Percentiles rank a stretch among this genome's conserved stretches.
Conservation (phyloP, 495 filamentous ascomycete species). For the Penicillium macrosclerotiorum region DNA sequence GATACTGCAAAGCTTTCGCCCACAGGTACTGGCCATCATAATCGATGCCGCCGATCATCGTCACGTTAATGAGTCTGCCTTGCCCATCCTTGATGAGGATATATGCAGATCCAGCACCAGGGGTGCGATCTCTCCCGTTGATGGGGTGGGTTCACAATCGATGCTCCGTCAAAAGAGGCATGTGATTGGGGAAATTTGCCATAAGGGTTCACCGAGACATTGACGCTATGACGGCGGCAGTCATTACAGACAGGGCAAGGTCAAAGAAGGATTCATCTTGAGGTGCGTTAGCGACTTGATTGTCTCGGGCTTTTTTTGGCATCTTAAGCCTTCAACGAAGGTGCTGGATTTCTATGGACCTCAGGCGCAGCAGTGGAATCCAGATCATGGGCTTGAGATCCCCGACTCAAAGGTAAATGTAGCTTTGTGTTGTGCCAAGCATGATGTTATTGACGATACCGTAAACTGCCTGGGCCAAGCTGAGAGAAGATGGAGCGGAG, state of each 20-base stretch:
- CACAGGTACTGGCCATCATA: slow-evolving; percentile 41
- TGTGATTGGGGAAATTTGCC: slow-evolving; percentile 25
- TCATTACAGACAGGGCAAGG: slow-evolving; percentile 1
- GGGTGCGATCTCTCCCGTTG: slow-evolving; percentile 31
- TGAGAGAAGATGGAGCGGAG: background rate
- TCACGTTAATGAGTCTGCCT: slow-evolving; percentile 32
- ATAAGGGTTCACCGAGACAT: slow-evolving; percentile 16
- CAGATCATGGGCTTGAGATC: background rate
- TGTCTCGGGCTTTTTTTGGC: no score
- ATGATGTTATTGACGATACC: background rate
- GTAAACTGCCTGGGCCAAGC: no score
- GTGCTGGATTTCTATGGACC: background rate
- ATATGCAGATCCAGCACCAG: slow-evolving; percentile 31
- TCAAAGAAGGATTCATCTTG: slow-evolving; percentile 7
- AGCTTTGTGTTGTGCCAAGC: background rate
- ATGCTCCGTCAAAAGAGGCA: slow-evolving; percentile 20
- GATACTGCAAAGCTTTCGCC: slow-evolving; percentile 32
- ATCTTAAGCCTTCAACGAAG: no score
- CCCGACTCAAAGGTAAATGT: background rate
- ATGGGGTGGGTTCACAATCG: slow-evolving; percentile 27
- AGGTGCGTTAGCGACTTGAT: no score
- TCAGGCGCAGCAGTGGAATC: background rate
- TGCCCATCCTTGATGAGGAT: slow-evolving; percentile 32
- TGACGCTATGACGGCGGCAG: slow-evolving; percentile 1
- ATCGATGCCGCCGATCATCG: slow-evolving; percentile 34